Base-by-base conservation (phyloP, 768 basidiomycete genomes). In the Trametes sanguinea region DNA sequence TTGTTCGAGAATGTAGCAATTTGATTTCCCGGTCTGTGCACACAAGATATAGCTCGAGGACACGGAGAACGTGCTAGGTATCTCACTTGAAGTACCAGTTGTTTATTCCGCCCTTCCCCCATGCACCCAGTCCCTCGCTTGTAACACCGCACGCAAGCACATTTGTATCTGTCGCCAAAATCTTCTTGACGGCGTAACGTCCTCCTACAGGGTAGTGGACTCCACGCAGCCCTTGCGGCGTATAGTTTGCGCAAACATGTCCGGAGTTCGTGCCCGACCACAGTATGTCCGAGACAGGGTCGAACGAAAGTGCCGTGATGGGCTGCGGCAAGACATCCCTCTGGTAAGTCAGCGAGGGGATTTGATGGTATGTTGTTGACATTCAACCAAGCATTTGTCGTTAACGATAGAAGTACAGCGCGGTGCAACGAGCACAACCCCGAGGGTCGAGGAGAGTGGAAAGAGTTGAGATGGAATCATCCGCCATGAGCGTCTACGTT, bases 271-370 rank as follows among this genome's bases (percentile, higher is more conserved):
- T 81, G 33, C 95, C 95, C 50, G 88, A 79, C 94, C 95, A 97
- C 39, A 99, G 77, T 6, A 89, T 85, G 73, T 98, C 95, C 0
- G 93, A 92, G 22, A 90, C 87, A 7, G 94, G 89, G 75, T 99
- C 96, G 72, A 98, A 95, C 0, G 88, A 84, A 59, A 97, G 80
- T 0, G 92, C 84, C 27, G 90, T 88, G 51, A 90, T 80, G 29
- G 88, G 82, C 45, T 65, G 63, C 7, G 67, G 67, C 13, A 59
- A 54, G 37, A 65, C 61, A 42, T 64, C 64, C 53, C 60, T 61
- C 60, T 65, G 64, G 16, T 65, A 65, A 16, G 47, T 55, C n/a
- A 65, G 64, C 40, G 63, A 53, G 33, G 57, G 51, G 22, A 65
- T 53, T 39, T 61, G 64, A 32, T 39, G 64, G 17, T 61, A 65